These are phyloP conservation scores for Metschnikowia anglica DNA, from an alignment of 805 yeast species.

Conservation along the genomic window DNA sequence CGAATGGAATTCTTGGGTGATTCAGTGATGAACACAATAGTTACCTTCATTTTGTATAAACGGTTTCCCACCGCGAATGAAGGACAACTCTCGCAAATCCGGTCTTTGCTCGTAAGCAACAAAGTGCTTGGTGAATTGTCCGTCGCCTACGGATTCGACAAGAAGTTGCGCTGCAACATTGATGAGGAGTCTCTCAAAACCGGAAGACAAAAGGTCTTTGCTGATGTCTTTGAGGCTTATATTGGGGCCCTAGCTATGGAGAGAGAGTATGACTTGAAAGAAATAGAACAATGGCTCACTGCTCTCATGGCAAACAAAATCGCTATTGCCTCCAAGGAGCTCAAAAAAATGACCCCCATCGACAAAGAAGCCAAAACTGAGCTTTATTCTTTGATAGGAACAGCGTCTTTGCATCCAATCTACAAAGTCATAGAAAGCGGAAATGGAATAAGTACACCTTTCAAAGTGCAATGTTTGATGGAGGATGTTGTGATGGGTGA, in stretches of 20 bases:
- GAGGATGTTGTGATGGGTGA: slow-evolving; percentile 64
- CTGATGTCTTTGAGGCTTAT: slow-evolving; percentile 93
- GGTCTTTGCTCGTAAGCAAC: slow-evolving; percentile 73
- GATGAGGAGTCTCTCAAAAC: slow-evolving; percentile 44
- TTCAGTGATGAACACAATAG: slow-evolving; percentile 71
- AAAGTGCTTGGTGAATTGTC: slow-evolving; percentile 71
- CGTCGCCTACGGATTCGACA: slow-evolving; percentile 61
- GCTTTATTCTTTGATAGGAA: slow-evolving; percentile 76
- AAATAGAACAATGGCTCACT: slow-evolving; percentile 57
- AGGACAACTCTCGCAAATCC: slow-evolving; percentile 72
- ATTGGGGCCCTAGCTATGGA: slow-evolving; percentile 80
- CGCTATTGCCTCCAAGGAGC: slow-evolving; percentile 30
- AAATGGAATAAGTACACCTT: slow-evolving; percentile 50
- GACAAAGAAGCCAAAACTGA: slow-evolving; percentile 73
- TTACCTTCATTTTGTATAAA: slow-evolving; percentile 65
- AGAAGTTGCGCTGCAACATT: slow-evolving; percentile 50
- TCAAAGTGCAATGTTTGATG: slow-evolving; percentile 64
- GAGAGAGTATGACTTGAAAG: slow-evolving; percentile 44
- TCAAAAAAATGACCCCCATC: slow-evolving; percentile 38
- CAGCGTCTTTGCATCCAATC: slow-evolving; percentile 61
- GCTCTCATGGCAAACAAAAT: slow-evolving; percentile 50
- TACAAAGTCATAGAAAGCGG: slow-evolving; percentile 52
- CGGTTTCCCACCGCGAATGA: slow-evolving; percentile 71
- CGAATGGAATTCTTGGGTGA: slow-evolving; percentile 90
- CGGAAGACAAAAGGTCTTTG: slow-evolving; percentile 69